Evolutionary conservation across 495 filamentous ascomycete species (phyloP).

Genomic region (Pseudevernia furfuracea): DNA sequence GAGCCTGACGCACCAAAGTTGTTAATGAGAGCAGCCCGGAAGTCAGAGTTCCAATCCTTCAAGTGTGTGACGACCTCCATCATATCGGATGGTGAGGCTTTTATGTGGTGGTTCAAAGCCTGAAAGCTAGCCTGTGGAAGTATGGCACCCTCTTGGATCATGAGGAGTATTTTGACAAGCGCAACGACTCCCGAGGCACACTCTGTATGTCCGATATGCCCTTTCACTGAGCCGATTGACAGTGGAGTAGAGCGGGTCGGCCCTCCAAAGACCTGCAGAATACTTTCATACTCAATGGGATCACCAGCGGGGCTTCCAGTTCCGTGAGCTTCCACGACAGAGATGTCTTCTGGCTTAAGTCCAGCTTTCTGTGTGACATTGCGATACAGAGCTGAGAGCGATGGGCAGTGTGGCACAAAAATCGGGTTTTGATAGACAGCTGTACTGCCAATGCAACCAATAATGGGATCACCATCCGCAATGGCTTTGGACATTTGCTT

Average conservation of each 20-base stretch:
- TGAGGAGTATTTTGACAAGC: slow-evolving; percentile 34
- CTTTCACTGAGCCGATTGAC: slow-evolving; percentile 33
- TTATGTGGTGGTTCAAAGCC: slow-evolving; percentile 32
- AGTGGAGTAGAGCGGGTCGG: slow-evolving; percentile 27
- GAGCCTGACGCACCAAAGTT: slow-evolving; percentile 36
- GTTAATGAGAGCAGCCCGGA: slow-evolving; percentile 31
- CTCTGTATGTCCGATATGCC: slow-evolving; percentile 38
- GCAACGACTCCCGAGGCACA: slow-evolving; percentile 29
- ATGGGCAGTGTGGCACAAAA: slow-evolving; percentile 57
- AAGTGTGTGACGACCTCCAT: slow-evolving; percentile 29
- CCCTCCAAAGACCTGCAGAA: slow-evolving; percentile 41
- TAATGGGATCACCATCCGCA: slow-evolving; percentile 53
- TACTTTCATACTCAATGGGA: slow-evolving; percentile 44
- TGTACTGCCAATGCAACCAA: slow-evolving; percentile 53
- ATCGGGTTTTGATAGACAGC: slow-evolving; percentile 66
- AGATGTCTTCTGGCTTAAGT: slow-evolving; percentile 54
- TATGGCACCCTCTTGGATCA: slow-evolving; percentile 31
- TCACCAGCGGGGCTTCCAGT: slow-evolving; percentile 70
- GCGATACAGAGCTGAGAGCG: slow-evolving; percentile 51
- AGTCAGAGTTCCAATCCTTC: slow-evolving; percentile 20
- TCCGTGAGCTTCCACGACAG: slow-evolving; percentile 71
- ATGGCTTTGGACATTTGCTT: slow-evolving; percentile 19
- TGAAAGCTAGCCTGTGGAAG: slow-evolving; percentile 35
- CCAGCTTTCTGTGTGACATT: slow-evolving; percentile 49
- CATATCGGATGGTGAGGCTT: slow-evolving; percentile 17